Evolutionary conservation across 1,284 basidiomycete species (phyloP), one percentile per base, ranked within the genome.

Genomic region (Sporisorium graminicola): DNA sequence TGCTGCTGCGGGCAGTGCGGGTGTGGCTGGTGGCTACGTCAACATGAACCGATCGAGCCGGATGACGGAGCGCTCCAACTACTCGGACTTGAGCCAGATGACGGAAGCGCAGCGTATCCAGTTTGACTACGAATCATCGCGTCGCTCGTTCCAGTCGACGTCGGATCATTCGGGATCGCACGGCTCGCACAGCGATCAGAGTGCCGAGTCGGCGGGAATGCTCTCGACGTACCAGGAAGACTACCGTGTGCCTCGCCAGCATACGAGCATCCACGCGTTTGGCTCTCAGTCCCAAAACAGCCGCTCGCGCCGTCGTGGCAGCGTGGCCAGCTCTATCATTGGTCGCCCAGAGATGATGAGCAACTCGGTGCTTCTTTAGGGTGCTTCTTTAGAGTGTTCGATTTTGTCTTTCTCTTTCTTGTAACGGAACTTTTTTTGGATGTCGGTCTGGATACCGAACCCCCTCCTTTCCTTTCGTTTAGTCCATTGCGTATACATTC

Each of bases 81-180:
- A 71, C 40, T 76, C 76, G 49, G 62, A 78, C 33, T 20, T 59
- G 52, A 68, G 58, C 24, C 69, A 74, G 53, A 64, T 80, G 63
- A 80, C 78, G 6, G 78, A 78, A 49, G 76, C 78, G 40, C 76
- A 80, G 47, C 69, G 78, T 3, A 80, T 80, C 52, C 76, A 78
- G 65, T 72, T 58, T 55, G 73, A 77, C 49, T 80, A 78, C 63
- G 74, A 77, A 16, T 74, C 75, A 14, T 65, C 65, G 46, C 75
- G 74, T 31, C 61, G 75, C 13, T 65, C 69, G 20, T 66, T 59
- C 50, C 61, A 68, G 29, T 66, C 74, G n/a, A 37, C 46, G 3
- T 67, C 65, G 35, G 67, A 63, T 10, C 51, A 54, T 3, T 71
- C 68, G 16, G 58, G 63, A 6, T 67, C 65, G 27, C 47, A 62